Evolutionary conservation across 352 stramenopile species (phyloP), one percentile per base, ranked within the genome.

Genomic region (Phytophthora litchii): DNA sequence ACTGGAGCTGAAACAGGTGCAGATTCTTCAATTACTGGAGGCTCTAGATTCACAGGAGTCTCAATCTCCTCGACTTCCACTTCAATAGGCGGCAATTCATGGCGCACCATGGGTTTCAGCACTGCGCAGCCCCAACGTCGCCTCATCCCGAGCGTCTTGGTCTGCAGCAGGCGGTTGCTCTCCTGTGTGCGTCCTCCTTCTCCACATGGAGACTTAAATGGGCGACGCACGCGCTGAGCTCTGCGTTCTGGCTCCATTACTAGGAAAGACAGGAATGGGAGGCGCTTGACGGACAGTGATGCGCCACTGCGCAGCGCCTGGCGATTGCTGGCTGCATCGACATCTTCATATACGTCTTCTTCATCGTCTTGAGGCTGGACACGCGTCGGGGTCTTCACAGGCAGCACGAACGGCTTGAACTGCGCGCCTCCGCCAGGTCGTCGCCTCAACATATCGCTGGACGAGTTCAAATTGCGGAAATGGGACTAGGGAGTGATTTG

Each of bases 141-240:
- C 0, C 87, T 70, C 72, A 92, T 86, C 0, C 85, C 87, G n/a
- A 95, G 82, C 42, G 87, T 95, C 70, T 94, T 95, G 42, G 87
- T 77, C 13, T 85, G 72, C 46, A 94, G 53, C 44, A 95, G 47
- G 9, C 85, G 74, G 36, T 91, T 82, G 67, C 87, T 95, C 61
- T 94, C 85, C 16, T 64, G 64, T 10, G 87, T 78, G n/a, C 83
- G 78, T 7, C 73, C 71, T 2, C 68, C 60, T 8, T 69, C 76
- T 40, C 72, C 82, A 41, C 81, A 91, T 0, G 85, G 87, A 41
- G 85, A 92, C 60, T 92, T 91, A 69, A 95, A 95, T 19, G 73
- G 78, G 36, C 81, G 72, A 13, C 72, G 76, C 16, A 95, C 57
- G 12, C 72, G 75, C 49, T 86, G 70, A 17, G 79, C 74, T 16